Evolutionary conservation across 2,329 filamentous ascomycete species (phyloP), one percentile per base, ranked within the genome.

Genomic region (Colletotrichum sp.): DNA sequence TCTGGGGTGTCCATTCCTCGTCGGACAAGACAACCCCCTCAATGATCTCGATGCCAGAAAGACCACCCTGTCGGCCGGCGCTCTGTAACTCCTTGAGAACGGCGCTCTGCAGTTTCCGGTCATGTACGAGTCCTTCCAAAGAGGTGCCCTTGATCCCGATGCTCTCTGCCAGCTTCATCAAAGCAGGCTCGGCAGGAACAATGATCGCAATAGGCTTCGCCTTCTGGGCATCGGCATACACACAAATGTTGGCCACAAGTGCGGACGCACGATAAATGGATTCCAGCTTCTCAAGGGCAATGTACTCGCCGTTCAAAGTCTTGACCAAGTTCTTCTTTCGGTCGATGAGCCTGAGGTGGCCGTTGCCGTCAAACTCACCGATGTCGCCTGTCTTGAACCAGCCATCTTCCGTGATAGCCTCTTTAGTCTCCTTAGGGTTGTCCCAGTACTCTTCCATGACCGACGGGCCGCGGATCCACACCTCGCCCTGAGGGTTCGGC

Each of bases 311-410:
- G 80, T 95, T 94, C 72, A 94, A 89, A 4, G 94, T 96, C 91
- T 96, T 96, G 86, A 96, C 93, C 79, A 97, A 86, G 86, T 96
- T 96, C 92, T 96, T 96, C 92, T 96, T 96, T 83, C 95, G 93
- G 85, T 96, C 95, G 81, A 96, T 95, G 83, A 96, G 82, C 80
- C 89, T 91, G 75, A 96, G 87, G 81, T 96, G 93, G 69, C 95
- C 95, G 79, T 92, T 90, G 77, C 87, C 81, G 84, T 95, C 92
- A 82, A 93, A 96, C 84, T 96, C 93, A 80, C 95, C 95, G 81
- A 96, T 95, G 80, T 96, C 95, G 76, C 95, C 95, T 10, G 94
- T 96, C 91, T 93, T 96, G 90, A 97, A 97, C 95, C 95, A 98
- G 62, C 94, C 94, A 79, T 95, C 95, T 3, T 90, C 87, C 1